Evolutionary conservation across 164 flowering plant species (phyloP), one percentile per base, ranked within the genome.

Genomic region (Berberis vulgaris): DNA sequence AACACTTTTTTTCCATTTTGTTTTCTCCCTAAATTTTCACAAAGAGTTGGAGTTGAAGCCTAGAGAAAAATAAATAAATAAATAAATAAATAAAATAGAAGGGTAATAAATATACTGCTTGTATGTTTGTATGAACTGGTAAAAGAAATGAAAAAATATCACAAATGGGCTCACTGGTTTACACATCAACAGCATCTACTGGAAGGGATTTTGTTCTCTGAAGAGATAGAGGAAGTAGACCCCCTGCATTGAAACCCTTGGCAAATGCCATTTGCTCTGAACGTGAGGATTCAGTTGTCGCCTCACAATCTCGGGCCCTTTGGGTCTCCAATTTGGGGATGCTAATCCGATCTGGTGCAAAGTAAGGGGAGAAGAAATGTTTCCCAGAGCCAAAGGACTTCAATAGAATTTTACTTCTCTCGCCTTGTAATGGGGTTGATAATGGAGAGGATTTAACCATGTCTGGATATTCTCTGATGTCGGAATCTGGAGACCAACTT

Each of bases 211-310:
- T 62, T 26, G 71, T 39, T 45, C 92, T 75, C 61, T 82, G 86
- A 72, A 84, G 84, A 49, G 85, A 65, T 2, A 73, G 76, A 54
- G 84, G 88, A 58, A 80, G 78, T 67, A 80, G 67, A 1, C 62
- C 65, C 61, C 83, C 83, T 0, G 75, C 44, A 52, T 74, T 78
- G 78, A 79, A 83, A 64, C 71, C 80, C 70, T 84, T 79, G 56
- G 87, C 84, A 46, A 82, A 77, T 67, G 66, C 63, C 67, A 77
- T 67, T n/a, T 65, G 67, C 60, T 76, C 87, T 6, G 83, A 82
- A 54, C 80, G 81, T 63, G 60, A 74, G 42, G 65, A 63, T 10
- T 46, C 66, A 12, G 65, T 65, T 4, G 5, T 65, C 43, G 66
- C 62, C 64, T 79, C 82, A 55, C 43, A 38, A 10, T 60, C 59